These are phyloP conservation scores for Bretschneidera sinensis DNA, from an alignment of 345 rosid species.

Conservation along the genomic window DNA sequence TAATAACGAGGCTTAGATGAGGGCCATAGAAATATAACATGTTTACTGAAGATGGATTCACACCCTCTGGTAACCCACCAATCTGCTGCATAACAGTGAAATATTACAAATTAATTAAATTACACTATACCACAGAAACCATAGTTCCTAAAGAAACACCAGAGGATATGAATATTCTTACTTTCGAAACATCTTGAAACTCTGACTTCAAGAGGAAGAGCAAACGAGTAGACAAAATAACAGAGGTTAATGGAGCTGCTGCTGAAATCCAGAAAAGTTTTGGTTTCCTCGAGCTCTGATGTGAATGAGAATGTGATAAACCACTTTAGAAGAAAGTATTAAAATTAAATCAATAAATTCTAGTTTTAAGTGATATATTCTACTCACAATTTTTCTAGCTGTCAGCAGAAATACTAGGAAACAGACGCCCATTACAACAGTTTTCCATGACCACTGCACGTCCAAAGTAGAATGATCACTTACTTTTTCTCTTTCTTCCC, in stretches of 20 bases:
- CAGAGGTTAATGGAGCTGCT: constrained; percentile 42
- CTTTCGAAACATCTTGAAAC: constrained; percentile 29
- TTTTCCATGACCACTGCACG: constrained; percentile 57
- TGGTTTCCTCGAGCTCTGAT: constrained; percentile 39
- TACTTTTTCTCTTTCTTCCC: background rate
- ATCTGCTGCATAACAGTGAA: constrained; percentile 31
- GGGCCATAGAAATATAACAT: constrained; percentile 44
- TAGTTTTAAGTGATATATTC: too few relatives aligned
- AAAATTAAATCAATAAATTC: too few relatives aligned
- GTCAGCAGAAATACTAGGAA: constrained; percentile 39
- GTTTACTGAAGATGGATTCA: constrained; percentile 69
- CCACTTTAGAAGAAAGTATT: too few relatives aligned
- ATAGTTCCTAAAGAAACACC: background rate
- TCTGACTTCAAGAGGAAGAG: constrained; percentile 31
- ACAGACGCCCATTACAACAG: constrained; percentile 32
- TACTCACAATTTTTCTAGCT: constrained; percentile 37
- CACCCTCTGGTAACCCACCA: constrained; percentile 65
- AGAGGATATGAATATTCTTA: constrained; percentile 19
- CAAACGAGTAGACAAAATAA: constrained; percentile 36
- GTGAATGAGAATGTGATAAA: background rate
- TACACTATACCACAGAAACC: background rate
- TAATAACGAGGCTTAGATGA: constrained; percentile 38
- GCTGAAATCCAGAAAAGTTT: constrained; percentile 49
- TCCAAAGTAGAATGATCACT: background rate
- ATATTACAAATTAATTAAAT: too few relatives aligned